Base-by-base conservation (phyloP, 805 yeast species). In the Martiniozyma abietophila region DNA sequence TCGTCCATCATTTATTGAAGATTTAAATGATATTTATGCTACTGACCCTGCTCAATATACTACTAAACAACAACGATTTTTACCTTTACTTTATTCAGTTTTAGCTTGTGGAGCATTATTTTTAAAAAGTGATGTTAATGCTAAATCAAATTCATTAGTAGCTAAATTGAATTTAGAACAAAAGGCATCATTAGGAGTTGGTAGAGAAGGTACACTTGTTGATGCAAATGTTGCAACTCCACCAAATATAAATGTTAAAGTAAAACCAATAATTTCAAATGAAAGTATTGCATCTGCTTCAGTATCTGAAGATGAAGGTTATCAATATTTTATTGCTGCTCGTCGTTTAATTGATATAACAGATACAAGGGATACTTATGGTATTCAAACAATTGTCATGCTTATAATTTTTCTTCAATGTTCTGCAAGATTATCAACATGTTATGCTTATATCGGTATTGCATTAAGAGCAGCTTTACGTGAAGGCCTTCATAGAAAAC, bases 91-190 rank as follows among this genome's bases (percentile, higher is more conserved):
- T 27, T 85, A 85, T 56, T 74, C 92, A 1, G 81, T 84, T n/a
- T 66, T 86, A 59, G 95, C 95, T 0, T 83, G 85, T 43, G 96
- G 96, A 11, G 82, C 85, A 4, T 61, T 85, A 24, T 83, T 86
- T 46, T 67, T 73, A 24, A 76, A 76, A 48, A 65, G 67, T 41
- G 67, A 65, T 36, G 56, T 59, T 37, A 53, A 59, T 31, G 62
- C 64, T 2, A 32, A 32, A 9, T 27, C 32, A 9, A 35, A 36
- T 21, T 12, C 29, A 7, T 28, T 18, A 19, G 27, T 27, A 4
- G 27, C 33, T 10, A 17, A 22, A 10, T 16, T 22, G 4, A 30
- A 30, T 23, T 17, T 12, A 18, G 37, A 29, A n/a, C n/a, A n/a
- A n/a, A n/a, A n/a, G n/a, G n/a, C n/a, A n/a, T n/a, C n/a, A n/a